Percentiles rank a stretch among this genome's conserved stretches.
phyloP scores from a whole-genome alignment of 202 grass and related monocot genomes.

The Schoenoplectus tabernaemontani region DNA sequence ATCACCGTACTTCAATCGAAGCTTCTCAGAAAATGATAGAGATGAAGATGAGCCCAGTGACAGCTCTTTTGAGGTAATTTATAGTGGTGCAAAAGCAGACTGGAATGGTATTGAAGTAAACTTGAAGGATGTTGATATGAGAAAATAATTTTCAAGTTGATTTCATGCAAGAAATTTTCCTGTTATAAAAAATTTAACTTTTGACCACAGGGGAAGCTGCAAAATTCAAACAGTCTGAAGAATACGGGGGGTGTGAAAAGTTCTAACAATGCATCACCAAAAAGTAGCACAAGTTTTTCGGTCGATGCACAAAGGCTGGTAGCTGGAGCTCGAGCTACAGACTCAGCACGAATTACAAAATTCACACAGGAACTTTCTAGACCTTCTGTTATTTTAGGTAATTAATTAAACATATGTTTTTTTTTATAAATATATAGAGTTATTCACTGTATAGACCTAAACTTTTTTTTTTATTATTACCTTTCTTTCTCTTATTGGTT shows the following conservation, averaged over 20 bases:
- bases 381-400: slow-evolving; percentile 89
- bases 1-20: slow-evolving; percentile 22
- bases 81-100: slow-evolving; percentile 21
- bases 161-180: slow-evolving; percentile 1
- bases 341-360: slow-evolving; percentile 80
- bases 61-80: slow-evolving; percentile 48
- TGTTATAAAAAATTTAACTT: background rate
- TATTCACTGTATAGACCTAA: background rate
- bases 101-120: slow-evolving; percentile 11
- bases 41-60: slow-evolving; percentile 45
- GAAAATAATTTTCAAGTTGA: slow-evolving; percentile 1
- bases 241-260: slow-evolving; percentile 37
- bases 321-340: slow-evolving; percentile 86
- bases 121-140: background rate
- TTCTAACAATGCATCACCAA: slow-evolving; percentile 36
- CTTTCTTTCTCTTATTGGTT: background rate
- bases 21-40: slow-evolving; percentile 40
- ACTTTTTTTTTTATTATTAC: background rate
- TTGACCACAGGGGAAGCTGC: slow-evolving; percentile 39
- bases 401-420: background rate
- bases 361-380: slow-evolving; percentile 80
- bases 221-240: slow-evolving; percentile 31
- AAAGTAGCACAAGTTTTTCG: slow-evolving; percentile 43
- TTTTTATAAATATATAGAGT: background rate
- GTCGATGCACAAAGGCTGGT: slow-evolving; percentile 67